Evolutionary conservation across 2,329 filamentous ascomycete species (phyloP), one percentile per base, ranked within the genome.

Genomic region (Fusarium papillatum): DNA sequence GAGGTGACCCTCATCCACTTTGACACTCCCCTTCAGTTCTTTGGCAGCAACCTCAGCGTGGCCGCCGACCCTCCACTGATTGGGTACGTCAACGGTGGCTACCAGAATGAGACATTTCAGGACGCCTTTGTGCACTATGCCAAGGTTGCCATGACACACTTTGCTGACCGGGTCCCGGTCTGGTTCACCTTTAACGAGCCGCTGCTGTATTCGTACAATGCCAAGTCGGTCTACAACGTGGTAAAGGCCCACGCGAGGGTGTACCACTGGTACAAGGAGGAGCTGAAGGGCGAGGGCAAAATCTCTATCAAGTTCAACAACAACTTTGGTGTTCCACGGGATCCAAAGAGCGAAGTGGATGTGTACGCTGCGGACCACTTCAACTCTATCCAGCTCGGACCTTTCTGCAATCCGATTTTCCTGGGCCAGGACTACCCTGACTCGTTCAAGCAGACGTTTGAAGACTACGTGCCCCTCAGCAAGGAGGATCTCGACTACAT

Each of bases 181-280:
- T 90, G 87, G 87, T 87, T 86, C 75, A 90, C 88, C 1, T 89
- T 88, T 79, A 90, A 90, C 73, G 88, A 90, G 79, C 88, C 88
- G 3, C 81, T 88, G 0, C 76, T 88, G 2, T 84, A 84, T 29
- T 81, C 83, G 4, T 80, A 82, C 62, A 85, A 86, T 63, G 85
- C 85, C 3, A 83, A 84, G 17, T 79, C 81, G 4, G 80, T 84
- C 13, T 81, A 86, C 65, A 81, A 84, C 29, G 85, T 87, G 14
- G 74, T 89, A 72, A 87, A 87, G 68, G 83, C 88, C 0, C 88
- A 90, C 68, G 88, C 88, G 0, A 82, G 85, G 26, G 83, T 89
- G 0, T 88, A 86, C 50, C 86, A 87, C 77, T 91, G 87, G 81
- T 91, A 91, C 80, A 86, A 88, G 57, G 86, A 90, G 10, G 86